These are phyloP conservation scores for Pseudevernia furfuracea DNA, from an alignment of 495 filamentous ascomycete genomes.

Conservation along the genomic window DNA sequence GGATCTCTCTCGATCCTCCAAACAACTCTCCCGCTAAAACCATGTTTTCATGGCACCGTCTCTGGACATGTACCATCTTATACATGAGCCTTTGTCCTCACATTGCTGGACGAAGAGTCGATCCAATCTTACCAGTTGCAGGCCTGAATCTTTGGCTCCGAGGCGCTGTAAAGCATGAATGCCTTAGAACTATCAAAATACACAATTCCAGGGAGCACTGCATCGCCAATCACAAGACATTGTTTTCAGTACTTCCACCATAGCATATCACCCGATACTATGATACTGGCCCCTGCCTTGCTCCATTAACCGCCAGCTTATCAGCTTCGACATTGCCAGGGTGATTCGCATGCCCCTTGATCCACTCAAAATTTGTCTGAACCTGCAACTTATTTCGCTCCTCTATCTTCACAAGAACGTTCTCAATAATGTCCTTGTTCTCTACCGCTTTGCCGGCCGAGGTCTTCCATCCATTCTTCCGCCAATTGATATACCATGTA, in stretches of 20 bases:
- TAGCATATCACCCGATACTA: not conserved
- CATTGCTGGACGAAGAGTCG: not conserved
- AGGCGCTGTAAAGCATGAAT: not conserved
- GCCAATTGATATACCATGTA: conserved; percentile 75
- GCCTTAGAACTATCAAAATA: not conserved
- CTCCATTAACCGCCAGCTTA: conserved; percentile 58
- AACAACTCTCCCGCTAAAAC: too few species aligned
- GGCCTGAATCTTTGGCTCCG: not conserved
- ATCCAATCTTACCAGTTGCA: not conserved
- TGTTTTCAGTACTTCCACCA: conserved; percentile 13
- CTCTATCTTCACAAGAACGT: conserved; percentile 63
- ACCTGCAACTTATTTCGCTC: conserved; percentile 53
- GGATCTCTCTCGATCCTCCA: too few species aligned
- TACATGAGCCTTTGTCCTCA: not conserved
- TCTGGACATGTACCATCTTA: too few species aligned
- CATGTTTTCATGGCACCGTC: too few species aligned
- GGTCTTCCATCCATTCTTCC: conserved; percentile 70
- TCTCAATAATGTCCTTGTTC: conserved; percentile 76
- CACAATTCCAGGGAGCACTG: not conserved
- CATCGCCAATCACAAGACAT: not conserved
- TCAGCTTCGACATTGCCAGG: conserved; percentile 76
- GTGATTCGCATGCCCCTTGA: conserved; percentile 70
- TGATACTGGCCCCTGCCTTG: conserved; percentile 31
- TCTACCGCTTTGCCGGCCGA: conserved; percentile 61
- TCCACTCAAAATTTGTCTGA: conserved; percentile 69